Base-by-base conservation (phyloP, 2,329 filamentous ascomycete genomes). In the Volutella citrinella region DNA sequence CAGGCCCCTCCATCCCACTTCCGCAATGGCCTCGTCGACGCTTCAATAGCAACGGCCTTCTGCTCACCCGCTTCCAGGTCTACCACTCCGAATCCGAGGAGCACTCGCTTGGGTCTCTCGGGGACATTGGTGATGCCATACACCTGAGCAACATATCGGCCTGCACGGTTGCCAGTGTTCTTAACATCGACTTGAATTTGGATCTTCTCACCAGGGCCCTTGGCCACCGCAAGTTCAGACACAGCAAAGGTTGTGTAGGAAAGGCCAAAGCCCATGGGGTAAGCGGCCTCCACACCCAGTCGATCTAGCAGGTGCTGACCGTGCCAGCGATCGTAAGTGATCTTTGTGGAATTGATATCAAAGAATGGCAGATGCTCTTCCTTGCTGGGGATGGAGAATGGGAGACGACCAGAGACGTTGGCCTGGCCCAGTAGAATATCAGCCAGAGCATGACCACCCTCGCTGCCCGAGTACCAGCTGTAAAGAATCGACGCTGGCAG, bases 381-480 rank as follows among this genome's bases (percentile, higher is more conserved):
- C 6, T 20, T 23, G 12, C n/a, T 35, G 1, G 48, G 48, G 6
- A 51, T 42, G 2, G 34, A 43, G 10, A 48, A 51, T 8, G 48
- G 46, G 0, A 51, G 37, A 7, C 40, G 26, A 1, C 45, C 48
- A 8, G 21, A 20, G 3, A 30, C 23, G 28, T 48, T 37, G 4
- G 11, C 31, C 0, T 16, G 16, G 7, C 46, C 48, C 2, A 44
- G 24, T 10, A 49, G 33, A 4, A 51, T 12, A 15, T 40, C 42
- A 1, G 46, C 42, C 13, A 49, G 24, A 11, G 44, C 46, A 16
- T 41, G 35, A 3, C 48, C 48, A 3, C 45, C 45, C 12, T 48
- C 42, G 5, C 36, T 33, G 3, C 48, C 48, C 5, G 42, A 32
- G 13, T 49, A 49, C 46, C 48, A 51, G n/a, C 38, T 32, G 7